These are phyloP conservation scores for Debaryomyces coudertii DNA, from an alignment of 1,139 yeast genomes.

Conservation along the genomic window DNA sequence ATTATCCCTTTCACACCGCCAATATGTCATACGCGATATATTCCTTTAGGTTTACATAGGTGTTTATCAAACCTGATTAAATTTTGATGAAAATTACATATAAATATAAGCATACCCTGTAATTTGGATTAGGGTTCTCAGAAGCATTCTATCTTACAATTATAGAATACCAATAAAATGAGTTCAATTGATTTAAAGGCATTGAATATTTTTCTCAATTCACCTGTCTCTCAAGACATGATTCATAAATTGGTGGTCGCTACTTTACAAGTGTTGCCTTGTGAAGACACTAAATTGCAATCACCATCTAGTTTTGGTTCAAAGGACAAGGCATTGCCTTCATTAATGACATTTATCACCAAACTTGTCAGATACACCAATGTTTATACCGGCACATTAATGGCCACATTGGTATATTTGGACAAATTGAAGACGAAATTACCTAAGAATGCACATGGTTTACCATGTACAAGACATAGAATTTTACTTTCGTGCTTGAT, in stretches of 20 bases:
- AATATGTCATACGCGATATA: constrained; percentile 8
- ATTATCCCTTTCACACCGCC: constrained; percentile 9
- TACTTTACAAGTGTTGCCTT: constrained; percentile 65
- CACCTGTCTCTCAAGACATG: constrained; percentile 69
- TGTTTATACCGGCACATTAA: constrained; percentile 74
- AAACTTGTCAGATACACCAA: constrained; percentile 71
- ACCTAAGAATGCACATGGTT: constrained; percentile 73
- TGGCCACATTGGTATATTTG: constrained; percentile 71
- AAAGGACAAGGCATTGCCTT: constrained; percentile 55
- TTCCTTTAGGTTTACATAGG: constrained; percentile 2
- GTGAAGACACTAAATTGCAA: constrained; percentile 45
- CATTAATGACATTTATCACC: constrained; percentile 73
- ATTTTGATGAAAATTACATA: constrained; percentile 3
- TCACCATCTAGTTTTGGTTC: constrained; percentile 29
- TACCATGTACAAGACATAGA: constrained; percentile 78
- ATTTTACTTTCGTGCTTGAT: constrained; percentile 74
- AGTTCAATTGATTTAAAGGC: constrained; percentile 51
- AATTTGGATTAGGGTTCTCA: neutral
- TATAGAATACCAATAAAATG: constrained; percentile 10
- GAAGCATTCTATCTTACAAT: neutral
- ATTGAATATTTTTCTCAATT: constrained; percentile 52
- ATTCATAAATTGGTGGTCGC: constrained; percentile 63
- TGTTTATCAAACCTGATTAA: neutral
- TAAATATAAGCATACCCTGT: constrained; percentile 5
- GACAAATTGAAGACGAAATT: constrained; percentile 60